Evolutionary conservation across 768 basidiomycete genomes (phyloP).

Genomic region (Cystofilobasidium macerans): DNA sequence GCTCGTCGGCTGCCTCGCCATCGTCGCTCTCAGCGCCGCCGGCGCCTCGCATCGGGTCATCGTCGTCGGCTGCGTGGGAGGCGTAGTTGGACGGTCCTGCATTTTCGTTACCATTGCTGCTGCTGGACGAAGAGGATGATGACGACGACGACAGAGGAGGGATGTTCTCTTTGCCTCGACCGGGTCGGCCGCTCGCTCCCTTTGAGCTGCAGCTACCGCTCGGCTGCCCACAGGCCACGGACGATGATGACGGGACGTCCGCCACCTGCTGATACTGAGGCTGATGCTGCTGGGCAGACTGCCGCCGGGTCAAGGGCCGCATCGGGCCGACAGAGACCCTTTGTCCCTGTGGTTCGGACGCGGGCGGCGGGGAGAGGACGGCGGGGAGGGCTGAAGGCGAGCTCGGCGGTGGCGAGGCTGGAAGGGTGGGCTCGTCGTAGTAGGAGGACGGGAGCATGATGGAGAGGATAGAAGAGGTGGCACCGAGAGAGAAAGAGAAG

Average conservation of each 20-base stretch:
- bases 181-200: too few relatives aligned
- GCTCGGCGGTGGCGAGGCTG: not conserved
- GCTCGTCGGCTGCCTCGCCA: not conserved
- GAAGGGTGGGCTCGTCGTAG: not conserved
- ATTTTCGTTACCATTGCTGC: too few relatives aligned
- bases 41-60: too few relatives aligned
- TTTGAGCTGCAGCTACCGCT: not conserved
- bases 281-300: too few relatives aligned
- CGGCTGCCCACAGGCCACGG: too few relatives aligned
- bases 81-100: too few relatives aligned
- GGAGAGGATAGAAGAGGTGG: not conserved
- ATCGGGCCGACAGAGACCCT: too few relatives aligned
- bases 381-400: not conserved
- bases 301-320: too few relatives aligned
- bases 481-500: not conserved
- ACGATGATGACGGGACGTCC: too few relatives aligned
- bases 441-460: not conserved
- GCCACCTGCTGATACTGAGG: too few relatives aligned
- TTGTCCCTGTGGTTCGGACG: not conserved
- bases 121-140: not conserved
- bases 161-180: not conserved
- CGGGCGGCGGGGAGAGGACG: not conserved
- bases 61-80: not conserved
- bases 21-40: too few relatives aligned
- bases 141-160: not conserved